These are phyloP conservation scores for Mycosarcoma mackinlayi DNA, from an alignment of 1,284 basidiomycete genomes.

Conservation along the genomic window DNA sequence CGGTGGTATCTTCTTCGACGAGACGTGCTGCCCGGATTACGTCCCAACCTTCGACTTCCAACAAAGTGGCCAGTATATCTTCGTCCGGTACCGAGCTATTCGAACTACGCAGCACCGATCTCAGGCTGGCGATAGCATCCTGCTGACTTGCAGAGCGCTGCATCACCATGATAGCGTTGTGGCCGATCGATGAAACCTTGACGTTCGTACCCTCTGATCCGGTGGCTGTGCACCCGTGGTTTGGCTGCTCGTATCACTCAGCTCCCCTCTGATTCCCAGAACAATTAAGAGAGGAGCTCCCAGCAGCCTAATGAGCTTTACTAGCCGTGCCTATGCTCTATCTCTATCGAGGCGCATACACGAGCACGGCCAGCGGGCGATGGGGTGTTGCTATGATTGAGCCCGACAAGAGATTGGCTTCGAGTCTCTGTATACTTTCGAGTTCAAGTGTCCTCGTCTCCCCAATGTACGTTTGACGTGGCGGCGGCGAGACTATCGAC, in stretches of 20 bases:
- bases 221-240: too few relatives aligned
- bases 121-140: constrained; percentile 40
- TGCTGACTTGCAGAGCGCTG: constrained; percentile 33
- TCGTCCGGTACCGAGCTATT: constrained; percentile 26
- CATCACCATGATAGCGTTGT: constrained; percentile 14
- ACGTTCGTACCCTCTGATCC: too few relatives aligned
- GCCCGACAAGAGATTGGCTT: too few relatives aligned
- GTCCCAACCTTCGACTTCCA: constrained; percentile 53
- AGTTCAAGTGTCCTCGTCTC: too few relatives aligned
- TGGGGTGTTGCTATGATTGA: background rate
- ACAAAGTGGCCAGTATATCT: constrained; percentile 35
- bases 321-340: background rate
- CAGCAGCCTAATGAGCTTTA: too few relatives aligned
- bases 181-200: background rate
- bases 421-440: too few relatives aligned
- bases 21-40: constrained; percentile 37
- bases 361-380: background rate
- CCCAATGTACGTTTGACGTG: too few relatives aligned
- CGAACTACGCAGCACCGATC: constrained; percentile 28
- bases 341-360: background rate
- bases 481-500: too few relatives aligned
- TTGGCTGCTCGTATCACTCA: too few relatives aligned
- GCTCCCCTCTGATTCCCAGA: too few relatives aligned
- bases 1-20: constrained; percentile 44
- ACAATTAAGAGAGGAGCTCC: background rate